Evolutionary conservation across 2,329 filamentous ascomycete genomes (phyloP).

Genomic region (Pseudogymnoascus sp.): DNA sequence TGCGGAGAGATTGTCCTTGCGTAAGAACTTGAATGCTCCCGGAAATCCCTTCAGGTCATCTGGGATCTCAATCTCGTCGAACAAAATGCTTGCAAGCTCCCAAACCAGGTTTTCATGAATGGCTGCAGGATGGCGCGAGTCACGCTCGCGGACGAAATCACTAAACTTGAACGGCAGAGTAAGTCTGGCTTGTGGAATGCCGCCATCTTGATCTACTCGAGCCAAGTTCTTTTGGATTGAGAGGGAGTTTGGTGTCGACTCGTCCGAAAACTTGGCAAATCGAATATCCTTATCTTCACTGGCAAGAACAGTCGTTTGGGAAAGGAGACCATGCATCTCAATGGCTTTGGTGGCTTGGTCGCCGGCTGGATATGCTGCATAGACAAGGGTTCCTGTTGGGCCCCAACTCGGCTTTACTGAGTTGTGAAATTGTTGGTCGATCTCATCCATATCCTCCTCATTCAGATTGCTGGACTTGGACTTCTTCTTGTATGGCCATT

Average conservation of each 20-base stretch:
- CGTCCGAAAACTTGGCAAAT: constrained; percentile 53
- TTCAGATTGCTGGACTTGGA: constrained; percentile 59
- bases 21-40: constrained; percentile 32
- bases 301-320: constrained; percentile 49
- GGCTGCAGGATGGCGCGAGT: constrained; percentile 34
- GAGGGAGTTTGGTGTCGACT: constrained; percentile 49
- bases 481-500: constrained; percentile 84
- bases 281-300: constrained; percentile 57
- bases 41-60: constrained; percentile 31
- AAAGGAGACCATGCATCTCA: constrained; percentile 38
- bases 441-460: constrained; percentile 49
- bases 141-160: constrained; percentile 37
- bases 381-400: constrained; percentile 62
- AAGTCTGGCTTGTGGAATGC: constrained; percentile 51
- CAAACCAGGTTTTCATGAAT: constrained; percentile 69
- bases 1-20: constrained; percentile 57
- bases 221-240: constrained; percentile 47
- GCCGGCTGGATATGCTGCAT: constrained; percentile 36
- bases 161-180: constrained; percentile 39
- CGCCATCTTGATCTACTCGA: constrained; percentile 43
- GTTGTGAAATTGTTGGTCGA: constrained; percentile 60
- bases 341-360: constrained; percentile 21
- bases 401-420: constrained; percentile 75
- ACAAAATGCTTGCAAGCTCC: constrained; percentile 79
- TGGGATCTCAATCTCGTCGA: constrained; percentile 55